Evolutionary conservation across 371 early-diverging fungal species (phyloP).

Genomic region (Batkoa obscura): DNA sequence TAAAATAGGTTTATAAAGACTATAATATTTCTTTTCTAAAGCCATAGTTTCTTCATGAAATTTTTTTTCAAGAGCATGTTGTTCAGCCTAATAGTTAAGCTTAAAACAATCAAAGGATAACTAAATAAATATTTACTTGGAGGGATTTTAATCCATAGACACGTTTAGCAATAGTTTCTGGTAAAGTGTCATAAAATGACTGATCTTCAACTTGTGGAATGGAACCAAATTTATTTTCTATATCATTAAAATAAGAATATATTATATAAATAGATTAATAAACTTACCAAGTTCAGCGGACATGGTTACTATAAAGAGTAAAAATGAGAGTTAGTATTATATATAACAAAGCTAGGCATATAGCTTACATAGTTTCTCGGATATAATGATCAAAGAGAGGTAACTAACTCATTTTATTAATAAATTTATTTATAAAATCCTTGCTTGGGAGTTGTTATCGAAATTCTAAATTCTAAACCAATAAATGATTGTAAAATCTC

Average conservation of each 20-base stretch:
- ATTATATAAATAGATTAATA: neutral
- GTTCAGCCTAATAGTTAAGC: conserved; percentile 32
- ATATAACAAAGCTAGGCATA: too few relatives aligned
- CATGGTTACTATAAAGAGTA: neutral
- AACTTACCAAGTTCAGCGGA: neutral
- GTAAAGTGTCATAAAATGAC: conserved; percentile 27
- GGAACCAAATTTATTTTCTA: neutral
- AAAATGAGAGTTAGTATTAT: too few relatives aligned
- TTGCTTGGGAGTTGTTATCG: too few relatives aligned
- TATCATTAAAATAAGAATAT: neutral
- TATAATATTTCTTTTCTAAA: conserved; percentile 80
- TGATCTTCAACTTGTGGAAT: neutral
- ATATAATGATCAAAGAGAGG: too few relatives aligned
- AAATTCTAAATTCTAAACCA: too few relatives aligned
- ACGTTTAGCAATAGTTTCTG: conserved; percentile 53
- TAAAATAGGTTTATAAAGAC: conserved; percentile 61
- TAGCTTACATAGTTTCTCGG: too few relatives aligned
- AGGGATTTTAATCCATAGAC: conserved; percentile 47
- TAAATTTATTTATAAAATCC: too few relatives aligned
- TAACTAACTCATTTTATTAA: too few relatives aligned
- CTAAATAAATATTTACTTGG: conserved; percentile 1
- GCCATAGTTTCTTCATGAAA: conserved; percentile 75
- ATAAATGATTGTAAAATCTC: too few relatives aligned
- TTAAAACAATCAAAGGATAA: neutral
- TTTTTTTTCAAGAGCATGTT: conserved; percentile 53